Conservation (phyloP, 2,329 filamentous ascomycete genomes). For the Alternaria dauci region DNA sequence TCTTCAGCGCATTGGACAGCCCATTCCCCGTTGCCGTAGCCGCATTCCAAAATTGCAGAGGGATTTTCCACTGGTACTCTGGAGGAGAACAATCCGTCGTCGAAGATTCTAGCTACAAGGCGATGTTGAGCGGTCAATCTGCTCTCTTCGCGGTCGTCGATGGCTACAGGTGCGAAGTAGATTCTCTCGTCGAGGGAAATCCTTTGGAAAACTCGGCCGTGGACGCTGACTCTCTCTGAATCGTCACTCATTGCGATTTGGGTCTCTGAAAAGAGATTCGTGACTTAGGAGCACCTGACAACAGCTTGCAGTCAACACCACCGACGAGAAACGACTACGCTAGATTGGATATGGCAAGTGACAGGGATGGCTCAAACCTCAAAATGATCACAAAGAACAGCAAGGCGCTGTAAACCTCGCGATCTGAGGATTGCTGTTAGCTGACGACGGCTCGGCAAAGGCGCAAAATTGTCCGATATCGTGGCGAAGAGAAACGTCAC, state of each 20-base stretch:
- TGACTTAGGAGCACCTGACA: neutral
- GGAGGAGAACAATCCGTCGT: conserved; percentile 40
- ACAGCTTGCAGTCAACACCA: neutral
- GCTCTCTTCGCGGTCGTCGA: conserved; percentile 50
- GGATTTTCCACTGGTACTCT: conserved; percentile 39
- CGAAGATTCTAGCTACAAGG: conserved; percentile 44
- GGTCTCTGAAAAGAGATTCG: neutral
- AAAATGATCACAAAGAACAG: neutral
- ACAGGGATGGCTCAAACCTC: conserved; percentile 2
- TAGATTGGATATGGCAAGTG: neutral
- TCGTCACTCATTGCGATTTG: conserved; percentile 29
- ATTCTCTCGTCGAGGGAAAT: conserved; percentile 49
- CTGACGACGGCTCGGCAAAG: conserved; percentile 19
- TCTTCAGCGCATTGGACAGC: conserved; percentile 48
- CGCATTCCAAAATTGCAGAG: conserved; percentile 49
- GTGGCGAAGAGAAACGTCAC: conserved; percentile 29
- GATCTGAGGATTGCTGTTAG: conserved; percentile 17
- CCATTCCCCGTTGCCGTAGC: conserved; percentile 52
- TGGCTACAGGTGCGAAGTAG: conserved; percentile 51
- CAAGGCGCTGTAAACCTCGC: conserved; percentile 7
- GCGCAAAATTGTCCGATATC: conserved; percentile 21
- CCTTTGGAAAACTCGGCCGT: conserved; percentile 52
- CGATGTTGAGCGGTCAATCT: conserved; percentile 47
- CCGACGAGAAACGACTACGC: neutral
- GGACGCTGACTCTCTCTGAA: conserved; percentile 38